Base-by-base conservation (phyloP, 1,284 basidiomycete species). In the Pyrrhoderma noxium region DNA sequence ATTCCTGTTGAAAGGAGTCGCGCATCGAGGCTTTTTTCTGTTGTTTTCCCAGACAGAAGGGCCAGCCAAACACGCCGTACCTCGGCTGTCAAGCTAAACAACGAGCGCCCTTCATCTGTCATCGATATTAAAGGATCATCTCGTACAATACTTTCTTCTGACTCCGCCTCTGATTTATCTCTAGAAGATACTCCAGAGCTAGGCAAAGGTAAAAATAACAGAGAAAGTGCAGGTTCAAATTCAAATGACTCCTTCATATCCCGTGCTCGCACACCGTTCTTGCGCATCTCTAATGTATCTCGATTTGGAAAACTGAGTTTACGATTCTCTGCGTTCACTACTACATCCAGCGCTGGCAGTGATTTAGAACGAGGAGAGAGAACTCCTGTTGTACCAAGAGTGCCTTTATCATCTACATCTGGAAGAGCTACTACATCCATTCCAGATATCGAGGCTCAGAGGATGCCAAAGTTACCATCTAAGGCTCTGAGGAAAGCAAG, bases 11-110 rank as follows among this genome's bases (percentile, higher is more conserved):
- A 8, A 18, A 22, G 21, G n/a, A 49, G 43, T 14, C 41, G 37
- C 14, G 21, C 18, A 2, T 53, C 52, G 13, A 38, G 38, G 14
- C 19, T 38, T 14, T 22, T 49, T 18, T 49, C 47, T 8, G 52
- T 53, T 23, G 16, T 49, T 34, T 53, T 53, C 41, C 52, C 52
- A 18, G 52, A 53, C 16, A 52, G 46, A 22, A 13, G 42, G 11
- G 41, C 31, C 2, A 47, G 51, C 38, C 27, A 44, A 23, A n/a
- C n/a, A n/a, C n/a, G n/a, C n/a, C 23, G 23, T n/a, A 44, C n/a
- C n/a, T 3, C 42, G 8, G 8, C 16, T 23, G 23, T n/a, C n/a
- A n/a, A 44, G 42, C 42, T 23, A n/a, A 23, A 42, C 13, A 8
- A 21, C 21, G 23, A 44, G 14, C 42, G 23, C 16, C 3, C 23